Base-by-base conservation (phyloP, 345 rosid species). In the Bruguiera parviflora region DNA sequence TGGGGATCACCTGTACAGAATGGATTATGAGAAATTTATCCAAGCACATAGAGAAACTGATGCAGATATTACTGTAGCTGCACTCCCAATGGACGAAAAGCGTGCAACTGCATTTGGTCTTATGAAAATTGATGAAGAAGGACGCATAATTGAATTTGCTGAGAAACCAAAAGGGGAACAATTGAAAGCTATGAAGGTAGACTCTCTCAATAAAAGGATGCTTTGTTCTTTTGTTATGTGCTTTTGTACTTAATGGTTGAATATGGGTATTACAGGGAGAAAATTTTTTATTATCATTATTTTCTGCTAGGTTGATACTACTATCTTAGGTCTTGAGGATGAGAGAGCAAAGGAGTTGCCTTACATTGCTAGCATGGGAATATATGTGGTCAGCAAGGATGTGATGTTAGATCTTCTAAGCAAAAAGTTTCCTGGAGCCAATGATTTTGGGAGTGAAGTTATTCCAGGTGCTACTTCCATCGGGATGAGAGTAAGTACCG, bases 101-200 rank as follows among this genome's bases (percentile, higher is more conserved):
- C 88, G 97, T 53, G 96, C 97, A 11, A 86, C 98, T 33, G 96
- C 97, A 7, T 94, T 94, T 73, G 98, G 97, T 27, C 60, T 94
- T 57, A 94, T 94, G 98, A 94, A 94, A 86, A 94, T 94, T 57
- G 98, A 91, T 66, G 98, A 94, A 67, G 97, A 91, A 85, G 98
- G 97, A 25, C 89, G 96, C 56, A 91, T 91, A 16, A 82, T 89
- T 68, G 96, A 94, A 74, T 94, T 94, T 76, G 77, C 98, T 9
- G 98, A 94, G 82, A 94, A 94, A 72, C 98, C 98, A 2, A 89
- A 94, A 80, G 97, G 97, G 33, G 97, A 94, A 68, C 96, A 91
- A 63, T 82, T 91, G 62, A 91, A 85, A 79, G 97, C 96, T 68
- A 94, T 94, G 98, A 82, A 81, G 95, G 95, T 88, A 60, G 58